A percentile compares a stretch with the other conserved stretches of the same genome.
These are phyloP conservation scores for Orbilia blumenaviensis DNA, from an alignment of 2,329 filamentous ascomycete species.

Conservation along the genomic window DNA sequence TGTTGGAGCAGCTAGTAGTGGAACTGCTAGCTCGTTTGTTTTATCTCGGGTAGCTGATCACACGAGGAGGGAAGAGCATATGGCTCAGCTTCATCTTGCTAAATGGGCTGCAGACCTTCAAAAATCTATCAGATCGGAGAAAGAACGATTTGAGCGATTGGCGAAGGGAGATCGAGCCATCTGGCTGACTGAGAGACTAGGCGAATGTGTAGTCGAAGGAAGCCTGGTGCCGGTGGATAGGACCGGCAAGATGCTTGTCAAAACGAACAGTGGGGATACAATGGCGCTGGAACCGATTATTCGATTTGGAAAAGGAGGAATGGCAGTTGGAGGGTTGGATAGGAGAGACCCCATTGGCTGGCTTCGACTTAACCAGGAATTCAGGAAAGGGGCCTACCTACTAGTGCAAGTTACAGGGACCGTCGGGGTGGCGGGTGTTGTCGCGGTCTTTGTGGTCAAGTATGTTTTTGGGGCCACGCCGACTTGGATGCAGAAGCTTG, in stretches of 20 bases:
- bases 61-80: conserved; percentile 69
- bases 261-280: conserved; percentile 24
- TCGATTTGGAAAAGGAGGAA: conserved; percentile 36
- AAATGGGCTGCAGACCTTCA: conserved; percentile 86
- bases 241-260: conserved; percentile 59
- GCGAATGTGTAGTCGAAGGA: conserved; percentile 74
- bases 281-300: conserved; percentile 37
- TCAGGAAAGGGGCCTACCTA: conserved; percentile 33
- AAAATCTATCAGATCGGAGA: conserved; percentile 76
- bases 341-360: conserved; percentile 51
- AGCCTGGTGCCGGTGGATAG: conserved; percentile 66
- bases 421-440: conserved; percentile 38
- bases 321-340: conserved; percentile 1
- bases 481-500: conserved; percentile 39
- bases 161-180: conserved; percentile 71
- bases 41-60: conserved; percentile 71
- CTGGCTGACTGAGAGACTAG: conserved; percentile 74
- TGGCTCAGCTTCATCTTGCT: conserved; percentile 75
- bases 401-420: conserved; percentile 45
- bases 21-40: conserved; percentile 65
- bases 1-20: conserved; percentile 38
- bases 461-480: conserved; percentile 43
- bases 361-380: conserved; percentile 25
- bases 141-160: conserved; percentile 73
- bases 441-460: conserved; percentile 46